Evolutionary conservation across 129 eudicot genomes (phyloP).

Genomic region (Scalesia atractyloides): DNA sequence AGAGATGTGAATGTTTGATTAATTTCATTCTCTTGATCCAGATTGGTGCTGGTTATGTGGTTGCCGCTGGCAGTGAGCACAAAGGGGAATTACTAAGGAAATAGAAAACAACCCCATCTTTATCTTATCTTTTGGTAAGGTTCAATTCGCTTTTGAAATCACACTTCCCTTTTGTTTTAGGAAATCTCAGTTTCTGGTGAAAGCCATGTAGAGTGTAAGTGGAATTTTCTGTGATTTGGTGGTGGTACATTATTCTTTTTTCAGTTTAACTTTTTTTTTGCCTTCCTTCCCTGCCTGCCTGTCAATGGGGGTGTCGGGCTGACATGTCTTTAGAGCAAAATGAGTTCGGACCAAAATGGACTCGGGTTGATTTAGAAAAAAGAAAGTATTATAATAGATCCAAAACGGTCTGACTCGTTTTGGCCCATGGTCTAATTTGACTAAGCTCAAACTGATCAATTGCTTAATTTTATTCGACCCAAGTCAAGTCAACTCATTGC

Average conservation of each 20-base stretch:
- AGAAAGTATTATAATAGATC: too few relatives aligned
- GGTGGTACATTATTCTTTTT: not conserved
- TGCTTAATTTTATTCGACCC: too few relatives aligned
- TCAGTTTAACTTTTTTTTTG: not conserved
- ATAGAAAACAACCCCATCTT: conserved; percentile 40
- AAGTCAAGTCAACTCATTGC: too few relatives aligned
- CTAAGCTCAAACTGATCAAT: too few relatives aligned
- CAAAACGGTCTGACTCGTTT: too few relatives aligned
- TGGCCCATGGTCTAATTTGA: too few relatives aligned
- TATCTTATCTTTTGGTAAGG: not conserved
- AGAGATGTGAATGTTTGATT: not conserved
- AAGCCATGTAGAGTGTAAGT: not conserved
- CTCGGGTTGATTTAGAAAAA: too few relatives aligned
- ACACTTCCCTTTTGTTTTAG: not conserved
- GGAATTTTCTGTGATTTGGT: not conserved
- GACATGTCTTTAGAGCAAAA: too few relatives aligned
- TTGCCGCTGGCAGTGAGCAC: conserved; percentile 74
- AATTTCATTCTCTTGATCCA: conserved; percentile 19
- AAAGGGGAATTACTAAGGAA: conserved; percentile 81
- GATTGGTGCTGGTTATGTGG: conserved; percentile 92
- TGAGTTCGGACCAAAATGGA: too few relatives aligned
- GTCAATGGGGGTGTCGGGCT: too few relatives aligned
- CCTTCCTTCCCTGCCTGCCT: too few relatives aligned
- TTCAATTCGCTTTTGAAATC: not conserved
- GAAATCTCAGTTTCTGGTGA: conserved; percentile 10